Evolutionary conservation across 2,329 filamentous ascomycete species (phyloP), one percentile per base, ranked within the genome.

Genomic region (Aspergillus quadrilineatus): DNA sequence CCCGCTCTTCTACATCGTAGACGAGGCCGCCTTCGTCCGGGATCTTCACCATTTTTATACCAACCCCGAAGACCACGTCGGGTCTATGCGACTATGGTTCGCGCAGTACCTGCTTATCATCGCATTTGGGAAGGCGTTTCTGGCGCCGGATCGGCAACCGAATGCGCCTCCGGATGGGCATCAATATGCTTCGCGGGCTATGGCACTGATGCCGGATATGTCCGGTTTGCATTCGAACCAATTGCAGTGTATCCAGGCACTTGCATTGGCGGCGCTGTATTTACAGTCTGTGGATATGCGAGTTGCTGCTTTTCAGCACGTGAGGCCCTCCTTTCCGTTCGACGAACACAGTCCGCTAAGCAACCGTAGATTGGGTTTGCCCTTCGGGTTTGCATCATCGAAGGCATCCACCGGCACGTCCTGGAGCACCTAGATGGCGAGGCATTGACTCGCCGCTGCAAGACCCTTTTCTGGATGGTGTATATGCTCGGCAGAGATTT

Each of bases 71-170:
- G 68, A 61, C 5, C 65, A 67, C 26, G 63, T 62, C 2, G 59
- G 60, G 10, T 63, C 66, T 14, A 66, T 68, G 4, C 70, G 69
- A 14, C 66, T 83, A 1, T 83, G 80, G 72, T 83, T 80, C 50
- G 75, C 80, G 14, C 81, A 84, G 49, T 82, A 81, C 17, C 67
- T 83, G 2, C 69, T 83, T 1, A 73, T 84, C 2, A 71, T 85
- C 4, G 82, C 82, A 0, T 82, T 84, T 58, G 82, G 82, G 0
- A 84, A 84, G 60, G 79, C 79, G 0, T 81, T 84, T 17, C 72
- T 79, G 0, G 75, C 75, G 15, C 73, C 72, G 17, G 68, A 62
- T 3, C 67, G 60, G 34, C 42, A 59, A 2, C 66, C 69, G 34
- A 65, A 69, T 32, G 28, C 32, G 3, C 66, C 65, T 0, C 74